phyloP scores from a whole-genome alignment of 768 basidiomycete species.

The Tricholoma saponaceum region DNA sequence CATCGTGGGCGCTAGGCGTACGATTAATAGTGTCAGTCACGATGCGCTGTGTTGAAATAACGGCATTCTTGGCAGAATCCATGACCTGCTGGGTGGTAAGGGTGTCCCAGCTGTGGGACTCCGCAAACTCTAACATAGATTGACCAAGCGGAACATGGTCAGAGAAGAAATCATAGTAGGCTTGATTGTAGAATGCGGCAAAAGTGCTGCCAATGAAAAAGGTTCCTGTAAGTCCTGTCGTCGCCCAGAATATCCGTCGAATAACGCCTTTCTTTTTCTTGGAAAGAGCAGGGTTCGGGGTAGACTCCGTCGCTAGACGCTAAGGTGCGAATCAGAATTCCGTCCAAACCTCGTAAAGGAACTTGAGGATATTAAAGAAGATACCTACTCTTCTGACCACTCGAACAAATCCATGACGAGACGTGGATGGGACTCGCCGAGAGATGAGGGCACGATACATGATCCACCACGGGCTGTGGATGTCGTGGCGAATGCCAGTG shows the following conservation, averaged over 20 bases:
- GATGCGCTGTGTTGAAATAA: conserved; percentile 46
- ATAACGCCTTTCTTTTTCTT: conserved; percentile 54
- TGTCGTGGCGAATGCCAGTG: conserved; percentile 15
- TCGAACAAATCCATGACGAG: conserved; percentile 45
- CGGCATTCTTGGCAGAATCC: conserved; percentile 46
- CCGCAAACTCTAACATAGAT: conserved; percentile 75
- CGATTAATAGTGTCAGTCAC: conserved; percentile 48
- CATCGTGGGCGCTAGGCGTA: conserved; percentile 26
- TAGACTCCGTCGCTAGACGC: conserved; percentile 62
- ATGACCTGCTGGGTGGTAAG: conserved; percentile 60
- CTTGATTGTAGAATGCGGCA: conserved; percentile 69
- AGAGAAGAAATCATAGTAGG: conserved; percentile 85
- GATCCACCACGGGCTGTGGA: conserved; percentile 6
- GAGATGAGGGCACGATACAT: conserved; percentile 59
- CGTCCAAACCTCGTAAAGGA: neutral
- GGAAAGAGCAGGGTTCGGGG: conserved; percentile 29
- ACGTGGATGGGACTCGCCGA: conserved; percentile 43
- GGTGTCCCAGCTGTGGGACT: conserved; percentile 74
- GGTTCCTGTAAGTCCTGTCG: conserved; percentile 60
- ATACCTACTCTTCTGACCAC: conserved; percentile 56
- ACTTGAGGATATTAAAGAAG: conserved; percentile 1
- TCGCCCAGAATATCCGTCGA: conserved; percentile 61
- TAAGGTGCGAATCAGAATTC: conserved; percentile 20
- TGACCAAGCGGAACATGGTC: conserved; percentile 77
- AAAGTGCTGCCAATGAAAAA: conserved; percentile 85